Evolutionary conservation across 2,329 filamentous ascomycete genomes (phyloP).

Genomic region (Trichoderma lentiforme): DNA sequence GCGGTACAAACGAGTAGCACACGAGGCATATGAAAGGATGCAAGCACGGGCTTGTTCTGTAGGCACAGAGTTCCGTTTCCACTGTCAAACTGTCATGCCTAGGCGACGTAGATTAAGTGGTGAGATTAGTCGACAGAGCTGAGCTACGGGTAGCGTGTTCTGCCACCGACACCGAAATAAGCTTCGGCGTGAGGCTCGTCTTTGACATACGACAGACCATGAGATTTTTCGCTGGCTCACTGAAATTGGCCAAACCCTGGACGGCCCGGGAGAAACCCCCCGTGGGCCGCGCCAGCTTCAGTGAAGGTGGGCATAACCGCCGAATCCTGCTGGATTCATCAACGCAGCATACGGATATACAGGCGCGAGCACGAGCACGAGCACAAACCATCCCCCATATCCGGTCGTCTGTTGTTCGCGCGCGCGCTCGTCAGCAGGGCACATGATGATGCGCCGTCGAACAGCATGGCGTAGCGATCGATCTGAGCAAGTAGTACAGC

Average conservation of each 20-base stretch:
- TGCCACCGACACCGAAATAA: not conserved
- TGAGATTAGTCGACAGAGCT: not conserved
- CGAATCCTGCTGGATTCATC: slow-evolving; percentile 2
- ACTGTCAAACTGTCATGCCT: not conserved
- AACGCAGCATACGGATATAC: not conserved
- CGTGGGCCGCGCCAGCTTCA: slow-evolving; percentile 2
- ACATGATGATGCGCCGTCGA: slow-evolving; percentile 2
- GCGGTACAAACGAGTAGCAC: not conserved
- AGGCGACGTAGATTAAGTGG: not conserved
- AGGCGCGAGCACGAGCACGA: not conserved
- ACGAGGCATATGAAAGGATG: not conserved
- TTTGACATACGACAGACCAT: slow-evolving; percentile 1
- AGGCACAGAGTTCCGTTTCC: not conserved
- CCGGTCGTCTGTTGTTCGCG: not conserved
- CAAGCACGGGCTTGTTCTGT: not conserved
- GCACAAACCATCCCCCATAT: not conserved
- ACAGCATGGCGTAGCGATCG: slow-evolving; percentile 9
- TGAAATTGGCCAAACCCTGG: not conserved
- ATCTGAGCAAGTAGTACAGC: not conserved
- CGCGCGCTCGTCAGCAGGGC: not conserved
- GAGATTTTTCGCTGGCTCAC: not conserved
- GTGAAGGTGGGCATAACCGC: not conserved
- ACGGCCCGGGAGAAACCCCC: not conserved
- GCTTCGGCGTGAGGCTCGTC: slow-evolving; percentile 1
- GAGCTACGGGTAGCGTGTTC: not conserved